Evolutionary conservation across 2,329 filamentous ascomycete genomes (phyloP).

Genomic region (Sporothrix inflata): DNA sequence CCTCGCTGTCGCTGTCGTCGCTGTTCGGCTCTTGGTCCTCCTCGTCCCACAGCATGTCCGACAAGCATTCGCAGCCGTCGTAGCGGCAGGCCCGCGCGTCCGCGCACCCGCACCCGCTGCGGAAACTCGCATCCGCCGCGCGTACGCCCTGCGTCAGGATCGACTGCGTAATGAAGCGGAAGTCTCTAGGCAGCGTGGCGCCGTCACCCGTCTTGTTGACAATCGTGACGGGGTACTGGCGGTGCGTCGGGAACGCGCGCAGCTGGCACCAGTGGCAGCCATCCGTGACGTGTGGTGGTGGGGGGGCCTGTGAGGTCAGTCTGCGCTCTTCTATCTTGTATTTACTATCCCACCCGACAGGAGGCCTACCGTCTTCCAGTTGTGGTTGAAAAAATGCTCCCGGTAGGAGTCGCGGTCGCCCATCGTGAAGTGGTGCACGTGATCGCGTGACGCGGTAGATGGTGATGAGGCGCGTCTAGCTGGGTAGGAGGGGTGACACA

Average conservation of each 20-base stretch:
- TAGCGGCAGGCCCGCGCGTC: conserved; percentile 68
- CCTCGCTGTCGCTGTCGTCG: conserved; percentile 36
- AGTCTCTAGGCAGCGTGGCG: conserved; percentile 61
- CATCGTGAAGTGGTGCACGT: conserved; percentile 18
- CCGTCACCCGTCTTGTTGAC: conserved; percentile 63
- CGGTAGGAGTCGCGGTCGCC: conserved; percentile 26
- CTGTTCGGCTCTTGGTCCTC: conserved; percentile 51
- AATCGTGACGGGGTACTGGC: conserved; percentile 60
- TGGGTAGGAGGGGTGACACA: background rate
- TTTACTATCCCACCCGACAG: background rate
- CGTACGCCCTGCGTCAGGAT: conserved; percentile 63
- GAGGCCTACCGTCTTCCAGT: conserved; percentile 32
- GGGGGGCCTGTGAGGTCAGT: conserved; percentile 28
- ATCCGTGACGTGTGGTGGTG: conserved; percentile 35
- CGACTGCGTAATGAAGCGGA: conserved; percentile 69
- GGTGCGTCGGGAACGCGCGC: conserved; percentile 55
- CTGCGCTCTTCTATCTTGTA: background rate
- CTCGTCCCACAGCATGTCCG: conserved; percentile 59
- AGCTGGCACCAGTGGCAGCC: conserved; percentile 67
- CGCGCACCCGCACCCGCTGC: conserved; percentile 69
- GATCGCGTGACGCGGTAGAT: background rate
- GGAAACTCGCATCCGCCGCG: conserved; percentile 62
- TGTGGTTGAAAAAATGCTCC: conserved; percentile 33
- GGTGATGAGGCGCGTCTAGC: background rate
- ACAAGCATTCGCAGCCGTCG: conserved; percentile 67